These are phyloP conservation scores for Calcarisporium arbuscula DNA, from an alignment of 2,329 filamentous ascomycete genomes.

Conservation along the genomic window DNA sequence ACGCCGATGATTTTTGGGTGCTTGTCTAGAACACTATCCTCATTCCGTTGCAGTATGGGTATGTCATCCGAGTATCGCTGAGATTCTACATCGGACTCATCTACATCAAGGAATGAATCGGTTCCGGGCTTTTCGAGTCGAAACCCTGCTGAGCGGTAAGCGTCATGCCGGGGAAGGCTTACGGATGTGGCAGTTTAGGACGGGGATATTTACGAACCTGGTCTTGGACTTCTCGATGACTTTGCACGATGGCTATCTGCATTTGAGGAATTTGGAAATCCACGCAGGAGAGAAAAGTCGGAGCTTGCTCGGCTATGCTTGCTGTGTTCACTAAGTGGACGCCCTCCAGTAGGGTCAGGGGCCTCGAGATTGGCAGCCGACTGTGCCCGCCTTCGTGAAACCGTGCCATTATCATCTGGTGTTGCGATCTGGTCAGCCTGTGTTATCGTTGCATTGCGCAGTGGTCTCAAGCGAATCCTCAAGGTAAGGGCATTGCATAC, in stretches of 20 bases:
- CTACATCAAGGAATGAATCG: conserved; percentile 59
- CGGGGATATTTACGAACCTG: conserved; percentile 15
- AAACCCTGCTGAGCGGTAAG: conserved; percentile 46
- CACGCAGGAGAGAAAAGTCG: conserved; percentile 56
- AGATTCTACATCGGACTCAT: conserved; percentile 64
- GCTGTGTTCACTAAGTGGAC: conserved; percentile 54
- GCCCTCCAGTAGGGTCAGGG: conserved; percentile 40
- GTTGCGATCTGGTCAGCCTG: no score
- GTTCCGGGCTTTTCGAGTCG: conserved; percentile 41
- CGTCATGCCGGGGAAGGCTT: conserved; percentile 25
- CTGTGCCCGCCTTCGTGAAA: conserved; percentile 49
- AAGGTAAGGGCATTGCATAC: conserved; percentile 40
- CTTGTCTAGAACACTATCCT: conserved; percentile 51
- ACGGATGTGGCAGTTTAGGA: not conserved
- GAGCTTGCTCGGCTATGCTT: conserved; percentile 67
- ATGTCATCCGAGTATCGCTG: conserved; percentile 61
- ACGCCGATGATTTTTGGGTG: conserved; percentile 47
- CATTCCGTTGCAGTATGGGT: conserved; percentile 59
- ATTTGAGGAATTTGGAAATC: conserved; percentile 42
- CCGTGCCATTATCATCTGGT: conserved; percentile 32
- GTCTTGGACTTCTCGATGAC: conserved; percentile 25
- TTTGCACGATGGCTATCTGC: conserved; percentile 26
- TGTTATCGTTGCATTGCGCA: not conserved
- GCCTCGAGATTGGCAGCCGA: conserved; percentile 57
- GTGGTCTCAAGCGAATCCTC: not conserved